These are phyloP conservation scores for Blastobotrys mokoenaii DNA, from an alignment of 805 yeast genomes.

Conservation along the genomic window DNA sequence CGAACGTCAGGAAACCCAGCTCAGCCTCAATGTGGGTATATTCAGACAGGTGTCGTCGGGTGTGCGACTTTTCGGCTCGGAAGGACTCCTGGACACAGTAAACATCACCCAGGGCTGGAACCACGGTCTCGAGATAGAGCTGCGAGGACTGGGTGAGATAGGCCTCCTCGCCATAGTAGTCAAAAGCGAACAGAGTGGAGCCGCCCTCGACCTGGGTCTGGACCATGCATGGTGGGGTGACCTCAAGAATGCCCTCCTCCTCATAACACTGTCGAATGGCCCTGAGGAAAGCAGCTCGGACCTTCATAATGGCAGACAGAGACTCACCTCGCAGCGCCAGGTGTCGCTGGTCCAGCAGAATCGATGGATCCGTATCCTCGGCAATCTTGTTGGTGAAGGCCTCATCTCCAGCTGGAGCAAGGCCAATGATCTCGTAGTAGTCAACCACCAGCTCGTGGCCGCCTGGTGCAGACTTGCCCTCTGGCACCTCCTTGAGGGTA, in stretches of 20 bases:
- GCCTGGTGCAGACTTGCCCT: slow-evolving; percentile 96
- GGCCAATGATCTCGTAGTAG: slow-evolving; percentile 79
- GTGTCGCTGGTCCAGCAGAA: slow-evolving; percentile 91
- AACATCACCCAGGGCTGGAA: slow-evolving; percentile 95
- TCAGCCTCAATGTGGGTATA: slow-evolving; percentile 97
- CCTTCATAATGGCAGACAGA: slow-evolving; percentile 85
- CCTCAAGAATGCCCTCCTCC: slow-evolving; percentile 75
- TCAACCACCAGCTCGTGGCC: slow-evolving; percentile 91
- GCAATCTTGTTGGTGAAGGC: slow-evolving; percentile 90
- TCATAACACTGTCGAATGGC: slow-evolving; percentile 68
- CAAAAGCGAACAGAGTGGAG: slow-evolving; percentile 83
- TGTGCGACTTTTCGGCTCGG: slow-evolving; percentile 98
- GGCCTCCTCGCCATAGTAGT: slow-evolving; percentile 96
- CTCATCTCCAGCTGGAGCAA: slow-evolving; percentile 95
- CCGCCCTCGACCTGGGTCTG: slow-evolving; percentile 99
- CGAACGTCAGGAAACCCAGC: slow-evolving; percentile 78
- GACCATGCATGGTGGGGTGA: slow-evolving; percentile 99
- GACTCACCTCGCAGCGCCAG: slow-evolving; percentile 95
- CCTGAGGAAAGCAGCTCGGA: slow-evolving; percentile 70
- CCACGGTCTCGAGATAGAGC: slow-evolving; percentile 89
- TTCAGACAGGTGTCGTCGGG: slow-evolving; percentile 95
- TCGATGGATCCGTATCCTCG: slow-evolving; percentile 88
- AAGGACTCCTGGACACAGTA: slow-evolving; percentile 96
- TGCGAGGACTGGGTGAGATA: slow-evolving; percentile 95
- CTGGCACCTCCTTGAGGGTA: slow-evolving; percentile 74